Evolutionary conservation across 208 protist species (phyloP).

Genomic region (Leishmania tropica): DNA sequence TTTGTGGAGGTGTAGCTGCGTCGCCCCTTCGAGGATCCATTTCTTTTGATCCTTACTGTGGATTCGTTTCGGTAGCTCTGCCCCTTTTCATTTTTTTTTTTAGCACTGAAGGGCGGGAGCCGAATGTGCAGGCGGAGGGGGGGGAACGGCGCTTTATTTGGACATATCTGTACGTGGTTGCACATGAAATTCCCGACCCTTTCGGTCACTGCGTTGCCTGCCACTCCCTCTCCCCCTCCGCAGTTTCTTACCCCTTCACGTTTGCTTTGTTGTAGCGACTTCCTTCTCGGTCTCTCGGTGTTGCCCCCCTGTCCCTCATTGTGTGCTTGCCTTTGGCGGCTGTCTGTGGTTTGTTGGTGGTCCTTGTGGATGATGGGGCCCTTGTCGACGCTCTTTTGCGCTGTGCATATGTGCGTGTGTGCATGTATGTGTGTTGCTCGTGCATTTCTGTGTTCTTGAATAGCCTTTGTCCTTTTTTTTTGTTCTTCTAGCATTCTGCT

Average conservation of each 20-base stretch:
- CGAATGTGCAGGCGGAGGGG: background rate
- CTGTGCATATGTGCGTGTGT: background rate
- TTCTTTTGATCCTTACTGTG: too few relatives aligned
- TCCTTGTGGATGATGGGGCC: background rate
- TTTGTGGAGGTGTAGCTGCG: background rate
- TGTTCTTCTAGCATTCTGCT: background rate
- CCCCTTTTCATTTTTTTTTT: background rate
- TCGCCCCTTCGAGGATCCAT: too few relatives aligned
- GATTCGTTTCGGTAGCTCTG: too few relatives aligned
- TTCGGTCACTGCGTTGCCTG: background rate
- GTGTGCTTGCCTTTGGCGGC: background rate
- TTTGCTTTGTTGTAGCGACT: background rate
- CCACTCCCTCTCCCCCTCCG: background rate
- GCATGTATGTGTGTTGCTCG: background rate
- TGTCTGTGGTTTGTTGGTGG: background rate
- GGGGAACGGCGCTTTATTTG: background rate
- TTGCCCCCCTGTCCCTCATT: background rate
- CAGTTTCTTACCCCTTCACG: constrained; percentile 8
- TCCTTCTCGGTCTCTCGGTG: background rate
- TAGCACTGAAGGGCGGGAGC: background rate
- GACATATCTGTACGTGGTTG: background rate
- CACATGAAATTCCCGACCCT: background rate
- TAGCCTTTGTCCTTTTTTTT: background rate
- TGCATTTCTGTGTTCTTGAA: background rate
- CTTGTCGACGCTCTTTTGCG: background rate